phyloP scores from a whole-genome alignment of 2,329 filamentous ascomycete genomes.

The Trichoderma hamatum region DNA sequence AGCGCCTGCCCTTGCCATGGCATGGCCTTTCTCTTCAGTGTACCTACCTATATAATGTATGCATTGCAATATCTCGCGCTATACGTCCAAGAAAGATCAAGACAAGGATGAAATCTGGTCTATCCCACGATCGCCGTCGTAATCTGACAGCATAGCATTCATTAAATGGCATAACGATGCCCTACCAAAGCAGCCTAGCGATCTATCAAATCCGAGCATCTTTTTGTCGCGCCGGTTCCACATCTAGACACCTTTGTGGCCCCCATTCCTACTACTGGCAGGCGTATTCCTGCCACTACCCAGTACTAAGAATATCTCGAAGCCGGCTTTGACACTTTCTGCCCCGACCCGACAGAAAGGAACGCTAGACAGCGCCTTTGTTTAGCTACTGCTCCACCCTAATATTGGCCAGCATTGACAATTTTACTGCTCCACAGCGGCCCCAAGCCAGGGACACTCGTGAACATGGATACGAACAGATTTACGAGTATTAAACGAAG shows the following conservation, averaged over 20 bases:
- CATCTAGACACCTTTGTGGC: background rate
- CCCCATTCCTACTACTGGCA: background rate
- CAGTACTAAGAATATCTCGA: background rate
- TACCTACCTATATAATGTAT: background rate
- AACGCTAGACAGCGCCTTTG: slow-evolving; percentile 17
- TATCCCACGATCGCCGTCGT: background rate
- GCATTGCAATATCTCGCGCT: background rate
- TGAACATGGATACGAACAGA: background rate
- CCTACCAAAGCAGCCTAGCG: background rate
- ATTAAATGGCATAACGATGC: background rate
- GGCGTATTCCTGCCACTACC: background rate
- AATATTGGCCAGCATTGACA: slow-evolving; percentile 4
- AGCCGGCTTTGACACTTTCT: slow-evolving; percentile 4
- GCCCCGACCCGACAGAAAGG: slow-evolving; percentile 26
- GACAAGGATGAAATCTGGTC: background rate
- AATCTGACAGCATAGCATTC: background rate
- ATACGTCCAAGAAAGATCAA: background rate
- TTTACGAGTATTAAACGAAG: background rate
- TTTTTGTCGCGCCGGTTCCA: background rate
- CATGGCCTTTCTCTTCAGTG: background rate
- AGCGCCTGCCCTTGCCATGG: background rate
- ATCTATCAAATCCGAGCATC: background rate
- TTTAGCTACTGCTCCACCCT: slow-evolving; percentile 5
- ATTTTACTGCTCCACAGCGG: slow-evolving; percentile 2
- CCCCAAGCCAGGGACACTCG: background rate